phyloP scores from a whole-genome alignment of 2,329 filamentous ascomycete species.

The Leptoxyphium fumago region DNA sequence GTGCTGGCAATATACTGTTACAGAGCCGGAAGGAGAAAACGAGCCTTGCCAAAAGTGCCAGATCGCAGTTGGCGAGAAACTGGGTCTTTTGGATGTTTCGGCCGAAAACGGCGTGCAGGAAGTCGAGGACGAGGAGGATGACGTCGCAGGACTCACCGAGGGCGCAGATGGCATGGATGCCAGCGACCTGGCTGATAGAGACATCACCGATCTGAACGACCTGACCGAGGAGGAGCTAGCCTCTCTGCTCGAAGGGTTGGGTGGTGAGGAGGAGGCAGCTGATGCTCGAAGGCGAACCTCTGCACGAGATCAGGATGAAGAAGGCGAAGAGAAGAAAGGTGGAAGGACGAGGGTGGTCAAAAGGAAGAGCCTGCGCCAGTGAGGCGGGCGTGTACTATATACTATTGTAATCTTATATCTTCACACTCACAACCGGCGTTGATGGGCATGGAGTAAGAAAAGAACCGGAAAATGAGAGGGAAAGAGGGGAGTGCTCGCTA shows the following conservation, averaged over 20 bases:
- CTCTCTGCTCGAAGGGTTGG: neutral
- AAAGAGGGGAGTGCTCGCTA: too few relatives aligned
- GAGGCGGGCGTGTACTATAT: neutral
- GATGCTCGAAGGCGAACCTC: neutral
- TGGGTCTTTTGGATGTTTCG: neutral
- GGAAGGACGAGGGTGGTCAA: neutral
- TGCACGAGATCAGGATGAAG: neutral
- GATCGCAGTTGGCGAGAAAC: constrained; percentile 37
- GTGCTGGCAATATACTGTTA: constrained; percentile 77
- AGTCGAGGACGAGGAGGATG: constrained; percentile 1
- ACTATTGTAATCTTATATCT: too few relatives aligned
- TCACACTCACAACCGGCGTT: too few relatives aligned
- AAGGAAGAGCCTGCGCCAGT: neutral
- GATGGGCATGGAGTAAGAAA: too few relatives aligned
- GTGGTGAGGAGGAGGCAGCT: constrained; percentile 1
- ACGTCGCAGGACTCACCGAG: neutral
- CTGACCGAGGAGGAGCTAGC: constrained; percentile 1
- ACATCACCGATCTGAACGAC: constrained; percentile 1
- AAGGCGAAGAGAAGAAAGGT: neutral
- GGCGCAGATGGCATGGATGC: too few relatives aligned
- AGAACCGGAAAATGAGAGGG: too few relatives aligned
- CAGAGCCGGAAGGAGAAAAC: constrained; percentile 40
- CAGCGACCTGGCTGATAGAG: neutral
- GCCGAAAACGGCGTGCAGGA: constrained; percentile 2
- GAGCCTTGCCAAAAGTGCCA: constrained; percentile 60